Evolutionary conservation across 2,329 filamentous ascomycete genomes (phyloP).

Genomic region (Laburnicola sp.): DNA sequence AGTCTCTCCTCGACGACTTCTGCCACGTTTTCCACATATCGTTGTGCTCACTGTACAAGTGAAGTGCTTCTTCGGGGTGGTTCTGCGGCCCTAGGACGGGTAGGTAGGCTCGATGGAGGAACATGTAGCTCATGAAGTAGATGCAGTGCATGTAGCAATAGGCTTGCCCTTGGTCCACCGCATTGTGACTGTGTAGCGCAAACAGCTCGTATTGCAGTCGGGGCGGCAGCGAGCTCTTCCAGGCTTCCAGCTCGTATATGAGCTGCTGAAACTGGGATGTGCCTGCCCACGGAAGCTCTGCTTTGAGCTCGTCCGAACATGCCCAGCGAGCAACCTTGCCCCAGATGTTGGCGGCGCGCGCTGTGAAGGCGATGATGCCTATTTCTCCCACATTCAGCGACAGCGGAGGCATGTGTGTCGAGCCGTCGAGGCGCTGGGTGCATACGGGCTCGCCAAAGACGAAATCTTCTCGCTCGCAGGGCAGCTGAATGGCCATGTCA

Average conservation of each 20-base stretch:
- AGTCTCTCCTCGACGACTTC: slow-evolving; percentile 39
- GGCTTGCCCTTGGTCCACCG: slow-evolving; percentile 47
- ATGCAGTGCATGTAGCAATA: slow-evolving; percentile 50
- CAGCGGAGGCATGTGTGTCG: slow-evolving; percentile 33
- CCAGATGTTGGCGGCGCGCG: slow-evolving; percentile 48
- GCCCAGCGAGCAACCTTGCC: slow-evolving; percentile 48
- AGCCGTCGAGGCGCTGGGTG: slow-evolving; percentile 40
- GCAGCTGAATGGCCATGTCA: slow-evolving; percentile 47
- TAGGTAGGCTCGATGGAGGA: slow-evolving; percentile 46
- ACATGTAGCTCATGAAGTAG: slow-evolving; percentile 49
- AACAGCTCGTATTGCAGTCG: slow-evolving; percentile 45
- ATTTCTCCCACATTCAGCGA: slow-evolving; percentile 38
- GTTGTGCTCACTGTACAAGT: slow-evolving; percentile 37
- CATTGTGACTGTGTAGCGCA: slow-evolving; percentile 46
- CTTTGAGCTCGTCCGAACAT: slow-evolving; percentile 42
- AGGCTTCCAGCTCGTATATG: slow-evolving; percentile 39
- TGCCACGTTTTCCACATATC: slow-evolving; percentile 45
- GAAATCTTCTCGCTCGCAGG: slow-evolving; percentile 46
- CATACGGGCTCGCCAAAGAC: slow-evolving; percentile 46
- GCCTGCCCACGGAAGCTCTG: slow-evolving; percentile 43
- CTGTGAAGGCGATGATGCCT: slow-evolving; percentile 45
- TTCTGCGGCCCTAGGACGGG: slow-evolving; percentile 44
- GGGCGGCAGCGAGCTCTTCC: slow-evolving; percentile 41
- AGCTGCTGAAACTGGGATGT: slow-evolving; percentile 44
- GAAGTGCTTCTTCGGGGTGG: slow-evolving; percentile 35